Conservation (phyloP, 2,329 filamentous ascomycete species). For the Colletotrichum somersetense region DNA sequence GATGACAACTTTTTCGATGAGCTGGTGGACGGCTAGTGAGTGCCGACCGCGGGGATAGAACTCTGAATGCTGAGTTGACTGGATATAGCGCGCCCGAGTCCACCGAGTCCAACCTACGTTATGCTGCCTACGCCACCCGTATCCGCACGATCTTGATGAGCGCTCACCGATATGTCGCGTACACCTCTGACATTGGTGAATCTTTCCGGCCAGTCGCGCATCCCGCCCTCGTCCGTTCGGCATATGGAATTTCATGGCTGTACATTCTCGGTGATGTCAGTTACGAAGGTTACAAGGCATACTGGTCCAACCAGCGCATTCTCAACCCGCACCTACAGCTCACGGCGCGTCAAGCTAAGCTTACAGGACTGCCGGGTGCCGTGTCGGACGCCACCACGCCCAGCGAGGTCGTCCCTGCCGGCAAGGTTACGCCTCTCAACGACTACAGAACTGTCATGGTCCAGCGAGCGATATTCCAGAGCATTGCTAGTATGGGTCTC, state of each 20-base stretch:
- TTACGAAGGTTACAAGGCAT: slow-evolving; percentile 96
- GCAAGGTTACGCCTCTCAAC: slow-evolving; percentile 77
- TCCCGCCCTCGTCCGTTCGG: slow-evolving; percentile 81
- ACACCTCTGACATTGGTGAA: slow-evolving; percentile 96
- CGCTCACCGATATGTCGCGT: slow-evolving; percentile 95
- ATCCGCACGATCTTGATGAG: slow-evolving; percentile 88
- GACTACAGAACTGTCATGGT: slow-evolving; percentile 93
- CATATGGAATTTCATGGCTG: slow-evolving; percentile 92
- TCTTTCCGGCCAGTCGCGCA: slow-evolving; percentile 95
- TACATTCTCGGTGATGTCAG: slow-evolving; percentile 92
- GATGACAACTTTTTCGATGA: slow-evolving; percentile 84
- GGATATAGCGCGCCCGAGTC: slow-evolving; percentile 75
- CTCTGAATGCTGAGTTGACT: slow-evolving; percentile 40
- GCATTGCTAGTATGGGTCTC: slow-evolving; percentile 90
- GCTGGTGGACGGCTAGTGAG: slow-evolving; percentile 83
- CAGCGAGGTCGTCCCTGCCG: slow-evolving; percentile 47
- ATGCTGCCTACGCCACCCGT: slow-evolving; percentile 91
- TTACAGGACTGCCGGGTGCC: slow-evolving; percentile 56
- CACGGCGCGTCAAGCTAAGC: slow-evolving; percentile 61
- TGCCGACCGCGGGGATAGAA: slow-evolving; percentile 45
- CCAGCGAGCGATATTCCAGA: slow-evolving; percentile 91
- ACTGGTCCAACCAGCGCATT: slow-evolving; percentile 84
- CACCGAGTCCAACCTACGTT: slow-evolving; percentile 87
- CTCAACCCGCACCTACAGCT: slow-evolving; percentile 76
- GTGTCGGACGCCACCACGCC: slow-evolving; percentile 33